Evolutionary conservation across 139 green algal genomes (phyloP), one percentile per base, ranked within the genome.

Genomic region (Penium margaritaceum): DNA sequence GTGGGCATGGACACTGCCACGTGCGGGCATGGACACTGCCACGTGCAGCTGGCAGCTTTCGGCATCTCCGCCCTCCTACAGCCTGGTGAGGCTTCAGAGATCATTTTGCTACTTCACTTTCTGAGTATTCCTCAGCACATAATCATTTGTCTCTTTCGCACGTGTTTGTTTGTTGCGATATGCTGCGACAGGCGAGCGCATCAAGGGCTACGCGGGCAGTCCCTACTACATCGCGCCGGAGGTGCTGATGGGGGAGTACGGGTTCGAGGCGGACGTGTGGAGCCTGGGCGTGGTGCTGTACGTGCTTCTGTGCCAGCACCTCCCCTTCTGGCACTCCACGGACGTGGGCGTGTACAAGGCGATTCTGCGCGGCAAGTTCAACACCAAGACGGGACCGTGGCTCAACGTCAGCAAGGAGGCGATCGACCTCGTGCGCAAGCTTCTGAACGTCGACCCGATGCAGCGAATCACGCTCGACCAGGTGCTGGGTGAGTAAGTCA

Each of bases 391-490:
- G 51, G 51, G 51, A n/a, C 24, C 51, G 51, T 60, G 51, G 51
- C 51, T 60, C 24, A n/a, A 60, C 30, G 51, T 60, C 24, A 60
- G 51, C 51, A 60, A 60, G 51, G 51, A 60, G 6, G 51, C 51
- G 0, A 24, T 60, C 24, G 24, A 60, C 30, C 51, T 60, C 5
- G 51, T 60, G 51, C 51, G 51, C 51, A n/a, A 24, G 24, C 29
- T 60, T n/a, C 17, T 60, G 51, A 33, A 24, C 51, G 24, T 33
- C 12, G 51, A 60, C 51, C 51, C 51, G 29, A 24, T 24, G 1
- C 24, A 60, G 51, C 29, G 51, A 60, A 60, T 60, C 51, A 60
- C 51, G 6, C 51, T 60, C 51, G 51, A 60, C n/a, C n/a, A 60
- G 51, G 24, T 60, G 17, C 51, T 60, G 1, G 51, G 51, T 60